These are phyloP conservation scores for Wickerhamomyces sp. DNA, from an alignment of 1,139 yeast species.

Conservation along the genomic window DNA sequence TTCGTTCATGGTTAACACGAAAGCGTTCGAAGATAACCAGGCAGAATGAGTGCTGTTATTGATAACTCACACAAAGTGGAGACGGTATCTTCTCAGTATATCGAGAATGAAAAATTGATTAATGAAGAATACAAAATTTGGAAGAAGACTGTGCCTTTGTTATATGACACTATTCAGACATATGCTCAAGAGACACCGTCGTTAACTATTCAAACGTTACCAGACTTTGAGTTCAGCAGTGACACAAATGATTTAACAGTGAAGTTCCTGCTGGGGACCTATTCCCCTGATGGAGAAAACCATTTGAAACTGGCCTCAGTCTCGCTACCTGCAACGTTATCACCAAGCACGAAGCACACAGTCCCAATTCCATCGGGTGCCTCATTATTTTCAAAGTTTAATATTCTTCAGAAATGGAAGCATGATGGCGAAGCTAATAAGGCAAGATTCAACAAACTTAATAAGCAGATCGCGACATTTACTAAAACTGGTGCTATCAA, in stretches of 20 bases:
- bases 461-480: conserved; percentile 43
- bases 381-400: conserved; percentile 30
- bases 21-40: too few species aligned
- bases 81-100: conserved; percentile 15
- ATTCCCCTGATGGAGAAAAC: conserved; percentile 37
- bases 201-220: conserved; percentile 45
- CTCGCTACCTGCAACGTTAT: conserved; percentile 47
- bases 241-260: conserved; percentile 36
- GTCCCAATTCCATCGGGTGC: conserved; percentile 25
- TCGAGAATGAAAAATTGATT: conserved; percentile 33
- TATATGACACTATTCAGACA: conserved; percentile 76
- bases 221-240: conserved; percentile 32
- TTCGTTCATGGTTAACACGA: background rate
- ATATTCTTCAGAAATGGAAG: conserved; percentile 36
- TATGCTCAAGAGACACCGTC: conserved; percentile 36
- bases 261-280: conserved; percentile 46
- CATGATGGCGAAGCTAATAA: conserved; percentile 50
- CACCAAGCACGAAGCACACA: conserved; percentile 32
- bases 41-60: background rate
- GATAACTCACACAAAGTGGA: conserved; percentile 5
- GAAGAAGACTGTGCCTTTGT: conserved; percentile 91
- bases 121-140: conserved; percentile 82
- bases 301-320: conserved; percentile 43
- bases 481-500: conserved; percentile 44
- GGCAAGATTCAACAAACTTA: conserved; percentile 35